Evolutionary conservation across 176 grass and related monocot species (phyloP).

Genomic region (Miscanthus lutarioriparius): DNA sequence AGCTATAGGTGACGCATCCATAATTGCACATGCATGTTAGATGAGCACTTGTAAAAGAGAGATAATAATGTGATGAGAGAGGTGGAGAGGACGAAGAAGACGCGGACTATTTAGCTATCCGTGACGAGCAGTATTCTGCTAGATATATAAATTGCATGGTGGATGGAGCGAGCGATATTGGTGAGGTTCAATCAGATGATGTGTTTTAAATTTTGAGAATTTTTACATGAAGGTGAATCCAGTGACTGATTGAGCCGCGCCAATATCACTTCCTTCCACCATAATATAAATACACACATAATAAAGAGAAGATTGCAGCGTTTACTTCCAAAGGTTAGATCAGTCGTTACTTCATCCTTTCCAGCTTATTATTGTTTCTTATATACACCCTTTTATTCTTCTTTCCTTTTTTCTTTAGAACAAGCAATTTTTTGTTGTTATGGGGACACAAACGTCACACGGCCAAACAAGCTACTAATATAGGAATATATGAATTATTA

Average conservation of each 20-base stretch:
- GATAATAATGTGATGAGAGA: not conserved
- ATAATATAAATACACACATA: no score
- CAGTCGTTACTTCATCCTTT: not conserved
- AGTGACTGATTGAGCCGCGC: constrained; percentile 97
- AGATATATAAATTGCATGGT: not conserved
- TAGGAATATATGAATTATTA: no score
- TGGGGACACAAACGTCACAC: no score
- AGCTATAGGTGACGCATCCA: not conserved
- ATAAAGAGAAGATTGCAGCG: no score
- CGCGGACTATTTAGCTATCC: not conserved
- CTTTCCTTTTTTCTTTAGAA: not conserved
- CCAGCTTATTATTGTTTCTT: not conserved
- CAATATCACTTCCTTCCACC: constrained; percentile 96
- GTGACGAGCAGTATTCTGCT: not conserved
- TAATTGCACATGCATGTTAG: not conserved
- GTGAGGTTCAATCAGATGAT: constrained; percentile 61
- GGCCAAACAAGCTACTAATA: no score
- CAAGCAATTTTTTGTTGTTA: not conserved
- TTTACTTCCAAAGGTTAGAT: not conserved
- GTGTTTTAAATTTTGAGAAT: constrained; percentile 29
- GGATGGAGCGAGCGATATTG: constrained; percentile 57
- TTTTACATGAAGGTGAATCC: constrained; percentile 30
- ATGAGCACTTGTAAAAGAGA: not conserved
- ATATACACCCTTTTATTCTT: no score
- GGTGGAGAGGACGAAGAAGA: not conserved